A percentile compares a stretch with the other conserved stretches of the same genome.
These are phyloP conservation scores for Pichia insulana DNA, from an alignment of 805 yeast species.

Conservation along the genomic window DNA sequence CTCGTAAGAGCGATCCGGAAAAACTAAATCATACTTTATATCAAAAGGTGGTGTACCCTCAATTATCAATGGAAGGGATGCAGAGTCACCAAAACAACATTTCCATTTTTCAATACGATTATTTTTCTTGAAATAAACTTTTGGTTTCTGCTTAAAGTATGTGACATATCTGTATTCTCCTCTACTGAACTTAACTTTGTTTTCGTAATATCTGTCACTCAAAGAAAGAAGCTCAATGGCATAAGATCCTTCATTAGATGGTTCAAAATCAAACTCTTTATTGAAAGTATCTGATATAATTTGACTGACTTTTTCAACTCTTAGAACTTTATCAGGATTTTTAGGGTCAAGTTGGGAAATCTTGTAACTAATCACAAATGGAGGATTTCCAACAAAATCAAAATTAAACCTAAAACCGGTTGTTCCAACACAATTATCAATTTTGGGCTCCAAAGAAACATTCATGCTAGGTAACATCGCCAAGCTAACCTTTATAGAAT, in stretches of 20 bases:
- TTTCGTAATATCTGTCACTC: conserved; percentile 52
- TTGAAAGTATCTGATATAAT: conserved; percentile 27
- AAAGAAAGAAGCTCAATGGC: conserved; percentile 60
- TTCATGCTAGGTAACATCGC: conserved; percentile 35
- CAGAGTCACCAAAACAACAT: conserved; percentile 27
- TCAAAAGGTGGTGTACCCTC: conserved; percentile 77
- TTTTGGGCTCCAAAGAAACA: conserved; percentile 48
- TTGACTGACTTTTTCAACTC: conserved; percentile 20
- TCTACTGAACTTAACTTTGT: conserved; percentile 24
- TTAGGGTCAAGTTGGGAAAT: conserved; percentile 45
- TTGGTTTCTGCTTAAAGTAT: conserved; percentile 63
- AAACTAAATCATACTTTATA: conserved; percentile 59
- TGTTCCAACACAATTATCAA: conserved; percentile 87
- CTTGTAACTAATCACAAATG: conserved; percentile 59
- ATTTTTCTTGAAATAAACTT: conserved; percentile 31
- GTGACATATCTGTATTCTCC: conserved; percentile 51
- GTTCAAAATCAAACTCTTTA: conserved; percentile 54
- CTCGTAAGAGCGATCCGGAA: conserved; percentile 39
- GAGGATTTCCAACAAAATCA: conserved; percentile 73
- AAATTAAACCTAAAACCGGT: conserved; percentile 68
- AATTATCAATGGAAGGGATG: conserved; percentile 46
- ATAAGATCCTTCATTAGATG: conserved; percentile 74
- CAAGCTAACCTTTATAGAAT: conserved; percentile 37
- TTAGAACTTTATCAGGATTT: conserved; percentile 17
- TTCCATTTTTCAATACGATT: conserved; percentile 14